Evolutionary conservation across 345 rosid species (phyloP), one percentile per base, ranked within the genome.

Genomic region (Hibiscus mutabilis): DNA sequence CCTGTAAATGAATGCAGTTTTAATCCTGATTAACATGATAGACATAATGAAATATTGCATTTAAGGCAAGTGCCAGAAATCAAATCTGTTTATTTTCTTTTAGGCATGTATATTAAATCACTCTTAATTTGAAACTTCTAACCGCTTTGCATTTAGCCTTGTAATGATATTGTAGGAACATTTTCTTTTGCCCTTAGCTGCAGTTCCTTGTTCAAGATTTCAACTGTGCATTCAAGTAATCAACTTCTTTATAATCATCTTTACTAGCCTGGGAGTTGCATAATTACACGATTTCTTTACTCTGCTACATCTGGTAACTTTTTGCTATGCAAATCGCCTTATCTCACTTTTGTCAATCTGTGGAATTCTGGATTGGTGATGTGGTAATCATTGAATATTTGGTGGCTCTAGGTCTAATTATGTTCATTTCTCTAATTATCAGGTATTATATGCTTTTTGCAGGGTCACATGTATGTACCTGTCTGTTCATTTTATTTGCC

Each of bases 191-290:
- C 10, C 49, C 18, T 16, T 31, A 44, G 42, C 57, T 68, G 5
- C 65, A 91, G 98, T 89, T 85, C 47, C 90, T 91, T 74, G 79
- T 91, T 75, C 91, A 85, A 79, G 98, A 94, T 84, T 94, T 94
- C 75, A 94, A 94, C 81, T 94, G 98, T 86, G 98, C 98, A 70
- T 93, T 69, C 98, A 93, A 94, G 98, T 91, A 78, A 64, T 49
- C 18, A 65, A 33, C 44, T 16, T 71, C 16, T 56, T 31, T 69
- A 60, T 33, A 35, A 24, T 60, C 4, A 33, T 12, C 14, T 22
- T 12, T 62, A 6, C 57, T 61, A 25, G 19, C 47, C 31, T 68
- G 21, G 46, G 25, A 10, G 64, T 60, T 27, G 21, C 46, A 49
- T 35, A 10, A 31, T 0, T 53, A 40, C 1, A 25, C 27, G 2